Evolutionary conservation across 176 grass and related monocot genomes (phyloP).

Genomic region (Oryza punctata): DNA sequence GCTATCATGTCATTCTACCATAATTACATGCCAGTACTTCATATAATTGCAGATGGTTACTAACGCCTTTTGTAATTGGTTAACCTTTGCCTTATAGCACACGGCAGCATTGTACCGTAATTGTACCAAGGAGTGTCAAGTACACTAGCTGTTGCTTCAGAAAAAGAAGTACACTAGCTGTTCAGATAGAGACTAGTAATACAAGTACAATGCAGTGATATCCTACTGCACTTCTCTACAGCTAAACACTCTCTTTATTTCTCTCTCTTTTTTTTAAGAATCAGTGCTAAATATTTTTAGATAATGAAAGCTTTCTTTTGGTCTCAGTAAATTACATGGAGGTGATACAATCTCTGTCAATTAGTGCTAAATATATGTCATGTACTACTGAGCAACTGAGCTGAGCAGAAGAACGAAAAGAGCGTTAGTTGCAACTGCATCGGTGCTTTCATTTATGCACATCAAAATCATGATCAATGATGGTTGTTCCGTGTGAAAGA

Average conservation of each 20-base stretch:
- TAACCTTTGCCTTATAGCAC: background rate
- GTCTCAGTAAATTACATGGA: no score
- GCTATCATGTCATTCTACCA: background rate
- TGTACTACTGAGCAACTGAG: background rate
- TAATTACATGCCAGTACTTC: background rate
- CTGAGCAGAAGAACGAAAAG: background rate
- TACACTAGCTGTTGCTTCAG: background rate
- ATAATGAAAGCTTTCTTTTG: no score
- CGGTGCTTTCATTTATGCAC: conserved; percentile 36
- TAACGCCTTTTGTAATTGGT: background rate
- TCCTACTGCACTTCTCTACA: background rate
- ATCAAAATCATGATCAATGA: conserved; percentile 21
- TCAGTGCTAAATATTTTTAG: no score
- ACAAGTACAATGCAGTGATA: background rate
- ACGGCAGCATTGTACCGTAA: background rate
- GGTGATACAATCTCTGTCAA: no score
- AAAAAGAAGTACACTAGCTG: background rate
- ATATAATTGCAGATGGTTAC: background rate
- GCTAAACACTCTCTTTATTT: background rate
- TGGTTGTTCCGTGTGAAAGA: background rate
- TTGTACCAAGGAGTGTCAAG: background rate
- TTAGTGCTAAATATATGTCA: background rate
- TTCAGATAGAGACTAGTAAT: background rate
- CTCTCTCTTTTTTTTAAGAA: background rate
- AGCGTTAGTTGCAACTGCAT: conserved; percentile 5